phyloP scores from a whole-genome alignment of 176 grass and related monocot species.

The Bolboschoenus planiculmis region DNA sequence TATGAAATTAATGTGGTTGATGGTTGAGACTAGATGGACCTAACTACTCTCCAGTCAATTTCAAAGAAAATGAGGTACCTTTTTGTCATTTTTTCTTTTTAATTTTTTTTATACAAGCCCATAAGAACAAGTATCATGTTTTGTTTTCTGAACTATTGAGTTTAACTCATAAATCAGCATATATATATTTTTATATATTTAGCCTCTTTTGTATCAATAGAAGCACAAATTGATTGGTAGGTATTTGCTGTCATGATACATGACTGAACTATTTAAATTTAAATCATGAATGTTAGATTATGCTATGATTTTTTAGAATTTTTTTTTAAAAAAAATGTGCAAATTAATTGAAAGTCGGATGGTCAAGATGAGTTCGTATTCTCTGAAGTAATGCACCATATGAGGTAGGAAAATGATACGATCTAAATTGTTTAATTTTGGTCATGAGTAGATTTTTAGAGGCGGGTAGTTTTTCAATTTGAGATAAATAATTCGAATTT shows the following conservation, averaged over 20 bases:
- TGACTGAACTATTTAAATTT: neutral
- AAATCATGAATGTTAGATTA: neutral
- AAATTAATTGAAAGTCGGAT: neutral
- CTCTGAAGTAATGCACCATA: too few species aligned
- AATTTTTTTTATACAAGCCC: neutral
- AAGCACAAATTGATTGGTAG: too few species aligned
- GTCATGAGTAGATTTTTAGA: too few species aligned
- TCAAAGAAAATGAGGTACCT: neutral
- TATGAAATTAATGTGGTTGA: neutral
- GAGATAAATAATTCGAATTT: too few species aligned
- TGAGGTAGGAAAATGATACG: too few species aligned
- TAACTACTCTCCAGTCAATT: slow-evolving; percentile 5
- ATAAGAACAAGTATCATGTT: neutral
- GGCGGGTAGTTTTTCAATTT: too few species aligned
- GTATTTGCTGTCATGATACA: too few species aligned
- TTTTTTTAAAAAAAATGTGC: too few species aligned
- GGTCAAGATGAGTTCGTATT: neutral
- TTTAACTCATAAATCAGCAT: neutral
- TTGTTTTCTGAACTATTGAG: neutral
- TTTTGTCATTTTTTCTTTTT: neutral
- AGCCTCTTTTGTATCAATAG: too few species aligned
- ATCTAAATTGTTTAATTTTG: too few species aligned
- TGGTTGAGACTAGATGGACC: neutral
- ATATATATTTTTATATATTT: neutral
- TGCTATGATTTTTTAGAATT: neutral